Evolutionary conservation across 345 rosid genomes (phyloP).

Genomic region (Alliaria petiolata): DNA sequence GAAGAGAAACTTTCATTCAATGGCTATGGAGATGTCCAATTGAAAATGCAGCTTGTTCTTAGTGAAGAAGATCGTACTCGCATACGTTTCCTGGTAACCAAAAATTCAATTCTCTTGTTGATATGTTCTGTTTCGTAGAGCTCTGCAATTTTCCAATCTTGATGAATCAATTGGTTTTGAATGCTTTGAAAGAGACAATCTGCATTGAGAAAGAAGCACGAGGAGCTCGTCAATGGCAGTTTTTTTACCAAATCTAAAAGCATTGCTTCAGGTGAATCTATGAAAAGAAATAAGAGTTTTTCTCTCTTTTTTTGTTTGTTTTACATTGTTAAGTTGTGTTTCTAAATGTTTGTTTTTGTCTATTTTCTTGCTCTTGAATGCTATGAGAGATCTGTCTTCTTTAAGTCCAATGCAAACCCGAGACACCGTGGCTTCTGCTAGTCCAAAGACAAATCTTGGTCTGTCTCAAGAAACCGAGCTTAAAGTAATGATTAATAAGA

Average conservation of each 20-base stretch:
- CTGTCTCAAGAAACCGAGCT: constrained; percentile 20
- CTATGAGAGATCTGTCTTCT: constrained; percentile 38
- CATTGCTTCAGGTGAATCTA: constrained; percentile 52
- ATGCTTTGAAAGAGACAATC: constrained; percentile 80
- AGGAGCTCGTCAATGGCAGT: constrained; percentile 38
- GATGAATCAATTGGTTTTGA: background rate
- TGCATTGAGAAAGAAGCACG: constrained; percentile 69
- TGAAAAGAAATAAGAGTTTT: background rate
- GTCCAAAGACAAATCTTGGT: constrained; percentile 21
- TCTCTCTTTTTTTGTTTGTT: background rate
- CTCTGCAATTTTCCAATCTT: constrained; percentile 2
- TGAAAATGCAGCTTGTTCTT: constrained; percentile 80
- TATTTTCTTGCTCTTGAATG: constrained; percentile 29
- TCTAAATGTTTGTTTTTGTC: constrained; percentile 16
- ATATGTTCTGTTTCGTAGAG: constrained; percentile 13
- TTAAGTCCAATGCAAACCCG: constrained; percentile 36
- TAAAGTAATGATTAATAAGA: constrained; percentile 10
- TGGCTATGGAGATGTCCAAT: constrained; percentile 67
- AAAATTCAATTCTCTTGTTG: background rate
- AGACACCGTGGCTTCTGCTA: constrained; percentile 3
- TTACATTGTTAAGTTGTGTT: constrained; percentile 12
- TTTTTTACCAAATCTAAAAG: constrained; percentile 29
- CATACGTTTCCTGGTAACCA: constrained; percentile 66
- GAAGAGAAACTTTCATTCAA: constrained; percentile 58
- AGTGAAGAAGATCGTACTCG: constrained; percentile 73